phyloP scores from a whole-genome alignment of 169 alveolate species.

The Plasmodium yoelii region DNA sequence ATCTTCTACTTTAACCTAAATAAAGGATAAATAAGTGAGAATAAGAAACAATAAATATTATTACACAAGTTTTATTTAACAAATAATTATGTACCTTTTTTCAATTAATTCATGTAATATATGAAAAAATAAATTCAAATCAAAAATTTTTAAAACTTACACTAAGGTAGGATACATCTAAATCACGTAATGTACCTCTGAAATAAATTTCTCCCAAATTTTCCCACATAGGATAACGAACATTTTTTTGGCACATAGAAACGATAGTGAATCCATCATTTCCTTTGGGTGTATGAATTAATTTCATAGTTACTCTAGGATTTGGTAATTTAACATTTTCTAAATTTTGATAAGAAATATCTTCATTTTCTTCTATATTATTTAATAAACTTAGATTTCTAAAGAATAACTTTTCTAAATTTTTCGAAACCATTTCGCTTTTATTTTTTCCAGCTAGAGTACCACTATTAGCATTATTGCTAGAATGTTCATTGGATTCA shows the following conservation, averaged over 20 bases:
- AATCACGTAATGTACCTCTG: conserved; percentile 88
- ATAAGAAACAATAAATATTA: not conserved
- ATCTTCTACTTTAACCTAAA: conserved; percentile 83
- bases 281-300: conserved; percentile 57
- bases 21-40: not conserved
- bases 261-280: conserved; percentile 39
- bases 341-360: conserved; percentile 41
- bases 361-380: conserved; percentile 40
- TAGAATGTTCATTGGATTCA: not conserved
- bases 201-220: conserved; percentile 86
- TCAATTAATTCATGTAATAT: no score
- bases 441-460: conserved; percentile 4
- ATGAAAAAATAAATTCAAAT: not conserved
- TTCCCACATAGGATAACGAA: conserved; percentile 84
- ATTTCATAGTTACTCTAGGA: conserved; percentile 64
- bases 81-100: no score
- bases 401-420: conserved; percentile 38
- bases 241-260: conserved; percentile 60
- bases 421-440: conserved; percentile 21
- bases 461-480: not conserved
- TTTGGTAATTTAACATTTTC: conserved; percentile 47
- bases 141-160: conserved; percentile 9
- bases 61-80: no score
- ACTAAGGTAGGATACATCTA: conserved; percentile 81
- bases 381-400: conserved; percentile 58